Evolutionary conservation across 2,329 filamentous ascomycete species (phyloP).

Genomic region (Gaeumannomyces tritici): DNA sequence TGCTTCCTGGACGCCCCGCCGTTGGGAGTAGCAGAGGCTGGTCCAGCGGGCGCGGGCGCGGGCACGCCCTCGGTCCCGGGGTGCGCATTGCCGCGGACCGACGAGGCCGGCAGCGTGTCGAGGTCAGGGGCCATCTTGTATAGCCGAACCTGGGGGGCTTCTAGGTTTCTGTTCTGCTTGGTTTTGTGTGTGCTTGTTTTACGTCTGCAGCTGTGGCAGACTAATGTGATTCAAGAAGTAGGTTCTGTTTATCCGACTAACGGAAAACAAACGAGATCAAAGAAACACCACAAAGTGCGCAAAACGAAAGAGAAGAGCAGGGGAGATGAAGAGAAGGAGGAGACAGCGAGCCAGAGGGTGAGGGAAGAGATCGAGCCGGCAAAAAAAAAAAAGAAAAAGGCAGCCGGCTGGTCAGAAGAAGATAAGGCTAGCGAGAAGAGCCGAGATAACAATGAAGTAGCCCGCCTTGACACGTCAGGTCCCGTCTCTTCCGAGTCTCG

Average conservation of each 20-base stretch:
- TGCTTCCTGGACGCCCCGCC: conserved; percentile 15
- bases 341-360: neutral
- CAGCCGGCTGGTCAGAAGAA: neutral
- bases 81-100: conserved; percentile 14
- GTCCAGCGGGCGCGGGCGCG: neutral
- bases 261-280: neutral
- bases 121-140: conserved; percentile 61
- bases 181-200: neutral
- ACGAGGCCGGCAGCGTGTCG: conserved; percentile 57
- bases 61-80: conserved; percentile 1
- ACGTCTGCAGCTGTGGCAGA: neutral
- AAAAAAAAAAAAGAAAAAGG: too few relatives aligned
- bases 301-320: neutral
- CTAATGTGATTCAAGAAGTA: neutral
- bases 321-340: neutral
- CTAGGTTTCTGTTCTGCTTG: conserved; percentile 8
- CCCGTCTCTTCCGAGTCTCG: neutral
- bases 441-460: neutral
- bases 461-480: neutral
- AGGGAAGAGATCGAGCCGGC: neutral
- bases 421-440: neutral
- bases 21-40: conserved; percentile 1
- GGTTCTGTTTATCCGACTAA: conserved; percentile 1
- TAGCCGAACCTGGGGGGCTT: neutral
- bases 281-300: neutral